Percentiles rank a stretch among this genome's conserved stretches.
Conservation (phyloP, 1,139 yeast species). For the Eremothecium sinecaudum region DNA sequence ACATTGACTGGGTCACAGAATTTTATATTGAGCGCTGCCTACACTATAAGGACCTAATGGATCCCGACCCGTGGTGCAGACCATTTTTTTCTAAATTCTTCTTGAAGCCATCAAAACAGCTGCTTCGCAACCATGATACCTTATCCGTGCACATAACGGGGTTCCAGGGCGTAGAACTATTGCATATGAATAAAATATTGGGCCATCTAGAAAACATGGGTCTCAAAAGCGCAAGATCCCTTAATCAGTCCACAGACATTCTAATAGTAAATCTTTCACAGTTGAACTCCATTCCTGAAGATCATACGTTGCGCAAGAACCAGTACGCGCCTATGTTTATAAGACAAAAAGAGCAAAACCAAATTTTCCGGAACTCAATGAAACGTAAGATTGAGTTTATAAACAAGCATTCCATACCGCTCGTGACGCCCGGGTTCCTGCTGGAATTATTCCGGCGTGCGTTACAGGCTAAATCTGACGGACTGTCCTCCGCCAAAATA, state of each 20-base stretch:
- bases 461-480: slow-evolving; percentile 3
- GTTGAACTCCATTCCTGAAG: slow-evolving; percentile 29
- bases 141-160: slow-evolving; percentile 65
- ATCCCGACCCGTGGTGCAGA: slow-evolving; percentile 61
- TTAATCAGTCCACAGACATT: slow-evolving; percentile 51
- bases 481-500: slow-evolving; percentile 7
- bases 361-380: slow-evolving; percentile 27
- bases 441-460: slow-evolving; percentile 21
- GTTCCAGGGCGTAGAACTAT: slow-evolving; percentile 69
- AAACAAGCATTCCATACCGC: slow-evolving; percentile 36
- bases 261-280: slow-evolving; percentile 49
- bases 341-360: slow-evolving; percentile 14
- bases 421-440: slow-evolving; percentile 28
- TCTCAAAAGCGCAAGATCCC: slow-evolving; percentile 41
- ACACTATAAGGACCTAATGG: slow-evolving; percentile 43
- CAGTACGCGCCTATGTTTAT: slow-evolving; percentile 24
- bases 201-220: slow-evolving; percentile 38
- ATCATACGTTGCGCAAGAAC: slow-evolving; percentile 26
- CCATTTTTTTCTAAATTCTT: slow-evolving; percentile 41
- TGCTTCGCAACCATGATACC: slow-evolving; percentile 13
- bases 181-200: slow-evolving; percentile 63
- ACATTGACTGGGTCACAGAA: slow-evolving; percentile 44
- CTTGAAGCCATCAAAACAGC: slow-evolving; percentile 15
- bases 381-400: slow-evolving; percentile 37
- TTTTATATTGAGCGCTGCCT: slow-evolving; percentile 80